Evolutionary conservation across 345 rosid genomes (phyloP).

Genomic region (Lumnitzera racemosa): DNA sequence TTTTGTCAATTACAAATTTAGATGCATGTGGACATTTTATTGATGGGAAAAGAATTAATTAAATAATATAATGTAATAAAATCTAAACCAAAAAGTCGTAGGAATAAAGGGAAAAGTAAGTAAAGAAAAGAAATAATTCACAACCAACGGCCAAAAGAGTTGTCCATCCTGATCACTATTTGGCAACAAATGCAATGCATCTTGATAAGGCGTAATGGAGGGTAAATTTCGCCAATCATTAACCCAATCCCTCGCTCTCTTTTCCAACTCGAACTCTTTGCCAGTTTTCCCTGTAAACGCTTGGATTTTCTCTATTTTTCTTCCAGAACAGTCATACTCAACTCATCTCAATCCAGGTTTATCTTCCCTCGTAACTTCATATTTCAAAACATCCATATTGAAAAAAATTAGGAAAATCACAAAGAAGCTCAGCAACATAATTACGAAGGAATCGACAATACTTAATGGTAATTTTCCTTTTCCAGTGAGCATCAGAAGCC

Average conservation of each 20-base stretch:
- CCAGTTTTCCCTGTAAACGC: conserved; percentile 21
- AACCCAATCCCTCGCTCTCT: conserved; percentile 60
- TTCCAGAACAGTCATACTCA: conserved; percentile 62
- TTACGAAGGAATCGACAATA: conserved; percentile 49
- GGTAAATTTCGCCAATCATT: conserved; percentile 74
- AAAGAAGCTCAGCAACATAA: conserved; percentile 45
- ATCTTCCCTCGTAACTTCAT: conserved; percentile 20
- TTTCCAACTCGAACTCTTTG: conserved; percentile 53
- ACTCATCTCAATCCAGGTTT: conserved; percentile 33
- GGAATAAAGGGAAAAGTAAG: too few species aligned
- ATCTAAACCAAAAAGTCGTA: too few species aligned
- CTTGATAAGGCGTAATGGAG: conserved; percentile 64
- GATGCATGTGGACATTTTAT: too few species aligned
- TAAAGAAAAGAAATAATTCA: too few species aligned
- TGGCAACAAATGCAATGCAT: conserved; percentile 53
- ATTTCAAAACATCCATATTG: conserved; percentile 30
- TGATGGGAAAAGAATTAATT: too few species aligned
- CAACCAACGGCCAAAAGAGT: too few species aligned
- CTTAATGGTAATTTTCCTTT: conserved; percentile 40
- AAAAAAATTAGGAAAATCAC: conserved; percentile 69
- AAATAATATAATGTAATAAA: too few species aligned
- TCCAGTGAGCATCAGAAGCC: conserved; percentile 57
- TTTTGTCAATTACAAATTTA: too few species aligned
- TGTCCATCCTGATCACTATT: conserved; percentile 49
- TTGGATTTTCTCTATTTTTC: conserved; percentile 23